These are phyloP conservation scores for Aspergillaceae sp. DNA, from an alignment of 2,329 filamentous ascomycete species.

Conservation along the genomic window DNA sequence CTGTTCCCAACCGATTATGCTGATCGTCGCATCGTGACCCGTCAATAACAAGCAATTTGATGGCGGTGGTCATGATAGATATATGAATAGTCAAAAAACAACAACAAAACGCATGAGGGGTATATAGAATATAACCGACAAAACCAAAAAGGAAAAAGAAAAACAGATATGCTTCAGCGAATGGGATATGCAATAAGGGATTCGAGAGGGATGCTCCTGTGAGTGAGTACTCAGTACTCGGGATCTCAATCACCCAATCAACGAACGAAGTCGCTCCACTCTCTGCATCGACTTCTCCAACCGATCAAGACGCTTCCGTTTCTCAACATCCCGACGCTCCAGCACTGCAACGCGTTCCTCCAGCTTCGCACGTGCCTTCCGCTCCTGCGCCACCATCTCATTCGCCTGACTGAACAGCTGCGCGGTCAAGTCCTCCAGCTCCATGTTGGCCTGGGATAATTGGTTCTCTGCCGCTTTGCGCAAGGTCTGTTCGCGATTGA, in stretches of 20 bases:
- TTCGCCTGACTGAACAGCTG: constrained; percentile 56
- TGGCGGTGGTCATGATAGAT: neutral
- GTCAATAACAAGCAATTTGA: constrained; percentile 2
- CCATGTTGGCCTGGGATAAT: constrained; percentile 45
- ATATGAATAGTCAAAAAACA: constrained; percentile 9
- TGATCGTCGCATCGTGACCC: constrained; percentile 5
- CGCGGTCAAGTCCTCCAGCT: constrained; percentile 54
- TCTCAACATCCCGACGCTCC: constrained; percentile 40
- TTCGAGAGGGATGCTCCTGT: neutral
- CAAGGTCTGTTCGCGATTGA: constrained; percentile 47
- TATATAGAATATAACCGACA: constrained; percentile 2
- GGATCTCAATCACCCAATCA: constrained; percentile 35
- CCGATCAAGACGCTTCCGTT: constrained; percentile 44
- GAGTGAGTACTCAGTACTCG: too few relatives aligned
- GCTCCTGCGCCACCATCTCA: constrained; percentile 57
- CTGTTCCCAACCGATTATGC: constrained; percentile 1
- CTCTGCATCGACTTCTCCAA: constrained; percentile 50
- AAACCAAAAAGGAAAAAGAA: constrained; percentile 1
- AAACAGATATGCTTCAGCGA: neutral
- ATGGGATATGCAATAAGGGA: too few relatives aligned
- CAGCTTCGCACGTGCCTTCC: constrained; percentile 47
- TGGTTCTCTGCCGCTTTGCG: constrained; percentile 51
- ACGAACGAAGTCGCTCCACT: constrained; percentile 49
- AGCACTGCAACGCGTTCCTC: constrained; percentile 41
- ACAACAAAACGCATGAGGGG: neutral